phyloP scores from a whole-genome alignment of 805 yeast species.

The Isabelozyma pseudorhagii region DNA sequence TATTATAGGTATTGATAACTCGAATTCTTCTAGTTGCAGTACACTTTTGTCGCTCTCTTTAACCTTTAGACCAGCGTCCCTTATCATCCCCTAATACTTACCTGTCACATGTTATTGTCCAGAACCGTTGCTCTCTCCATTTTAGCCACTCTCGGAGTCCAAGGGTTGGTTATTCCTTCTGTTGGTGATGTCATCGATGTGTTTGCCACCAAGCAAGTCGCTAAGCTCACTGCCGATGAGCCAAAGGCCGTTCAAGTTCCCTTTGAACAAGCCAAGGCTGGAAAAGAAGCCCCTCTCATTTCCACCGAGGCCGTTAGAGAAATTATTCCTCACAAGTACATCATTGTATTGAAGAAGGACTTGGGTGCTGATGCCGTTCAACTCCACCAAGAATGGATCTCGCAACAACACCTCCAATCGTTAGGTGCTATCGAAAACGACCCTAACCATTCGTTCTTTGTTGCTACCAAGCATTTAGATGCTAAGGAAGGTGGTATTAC shows the following conservation, averaged over 20 bases:
- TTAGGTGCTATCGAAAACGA: constrained; percentile 32
- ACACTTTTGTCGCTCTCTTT: neutral
- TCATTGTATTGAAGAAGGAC: constrained; percentile 75
- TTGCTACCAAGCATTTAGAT: constrained; percentile 17
- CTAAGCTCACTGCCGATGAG: neutral
- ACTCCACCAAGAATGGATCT: constrained; percentile 69
- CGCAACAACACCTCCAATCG: constrained; percentile 46
- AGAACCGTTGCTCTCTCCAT: constrained; percentile 42
- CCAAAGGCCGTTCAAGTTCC: constrained; percentile 1
- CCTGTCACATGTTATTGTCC: constrained; percentile 31
- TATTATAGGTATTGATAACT: too few species aligned
- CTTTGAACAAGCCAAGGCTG: neutral
- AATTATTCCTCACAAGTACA: constrained; percentile 71
- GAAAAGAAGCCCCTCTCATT: constrained; percentile 36
- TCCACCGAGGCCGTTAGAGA: constrained; percentile 43
- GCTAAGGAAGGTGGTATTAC: constrained; percentile 48
- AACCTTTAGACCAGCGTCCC: neutral
- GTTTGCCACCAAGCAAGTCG: constrained; percentile 18
- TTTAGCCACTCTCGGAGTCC: constrained; percentile 38
- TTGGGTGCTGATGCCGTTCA: constrained; percentile 50
- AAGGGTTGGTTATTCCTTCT: constrained; percentile 60
- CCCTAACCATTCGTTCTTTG: constrained; percentile 37
- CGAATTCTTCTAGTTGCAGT: neutral
- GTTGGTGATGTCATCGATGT: constrained; percentile 39
- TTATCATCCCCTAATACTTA: too few species aligned